Evolutionary conservation across 352 stramenopile genomes (phyloP).

Genomic region (Phytophthora pisi): DNA sequence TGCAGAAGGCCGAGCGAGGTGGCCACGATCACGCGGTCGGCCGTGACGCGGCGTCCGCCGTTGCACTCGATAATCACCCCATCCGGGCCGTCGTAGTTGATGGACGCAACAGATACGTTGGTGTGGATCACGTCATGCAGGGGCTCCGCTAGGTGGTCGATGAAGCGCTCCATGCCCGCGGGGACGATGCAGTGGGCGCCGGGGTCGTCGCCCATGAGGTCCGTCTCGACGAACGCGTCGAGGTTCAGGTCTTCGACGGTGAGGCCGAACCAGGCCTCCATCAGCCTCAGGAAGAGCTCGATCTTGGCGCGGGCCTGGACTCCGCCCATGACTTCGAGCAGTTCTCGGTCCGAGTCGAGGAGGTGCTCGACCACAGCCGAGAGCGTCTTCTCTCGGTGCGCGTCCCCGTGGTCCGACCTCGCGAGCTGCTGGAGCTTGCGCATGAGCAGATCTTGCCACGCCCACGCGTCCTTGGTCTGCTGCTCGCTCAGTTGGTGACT

Average conservation of each 20-base stretch:
- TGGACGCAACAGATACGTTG: constrained; percentile 35
- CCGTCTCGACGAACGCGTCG: constrained; percentile 35
- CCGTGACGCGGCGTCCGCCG: constrained; percentile 30
- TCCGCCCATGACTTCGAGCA: constrained; percentile 33
- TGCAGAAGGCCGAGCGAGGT: constrained; percentile 63
- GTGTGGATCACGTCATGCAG: constrained; percentile 45
- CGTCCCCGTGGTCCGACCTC: constrained; percentile 16
- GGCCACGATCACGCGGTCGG: constrained; percentile 61
- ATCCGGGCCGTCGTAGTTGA: constrained; percentile 35
- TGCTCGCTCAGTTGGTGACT: constrained; percentile 35
- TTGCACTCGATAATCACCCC: constrained; percentile 47
- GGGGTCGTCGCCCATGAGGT: constrained; percentile 48
- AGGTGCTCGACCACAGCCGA: constrained; percentile 47
- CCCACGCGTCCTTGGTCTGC: constrained; percentile 50
- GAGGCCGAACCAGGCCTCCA: constrained; percentile 65
- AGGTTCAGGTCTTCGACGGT: constrained; percentile 40
- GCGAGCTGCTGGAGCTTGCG: constrained; percentile 47
- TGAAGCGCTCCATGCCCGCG: constrained; percentile 57
- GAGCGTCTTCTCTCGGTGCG: constrained; percentile 33
- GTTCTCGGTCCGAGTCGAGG: constrained; percentile 25
- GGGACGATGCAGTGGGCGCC: constrained; percentile 62
- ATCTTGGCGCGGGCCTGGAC: constrained; percentile 23
- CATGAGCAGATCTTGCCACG: constrained; percentile 52
- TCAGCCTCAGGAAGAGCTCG: constrained; percentile 37
- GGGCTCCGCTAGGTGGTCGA: constrained; percentile 43